Base-by-base conservation (phyloP, 768 basidiomycete species). In the Lyophyllum semitale region DNA sequence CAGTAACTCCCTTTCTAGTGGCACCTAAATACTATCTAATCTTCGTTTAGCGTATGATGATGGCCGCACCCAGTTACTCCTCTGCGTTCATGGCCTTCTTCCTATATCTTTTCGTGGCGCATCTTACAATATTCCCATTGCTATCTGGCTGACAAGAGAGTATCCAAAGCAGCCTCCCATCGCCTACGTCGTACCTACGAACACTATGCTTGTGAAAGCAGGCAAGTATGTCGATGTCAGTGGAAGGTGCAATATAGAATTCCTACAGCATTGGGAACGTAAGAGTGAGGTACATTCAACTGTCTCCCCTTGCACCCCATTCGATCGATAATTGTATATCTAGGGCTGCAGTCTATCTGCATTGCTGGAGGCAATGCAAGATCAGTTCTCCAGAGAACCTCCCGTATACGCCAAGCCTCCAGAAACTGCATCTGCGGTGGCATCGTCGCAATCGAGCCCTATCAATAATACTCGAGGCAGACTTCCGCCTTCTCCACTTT, bases 81-180 rank as follows among this genome's bases (percentile, higher is more conserved):
- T 98, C 53, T 94, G 93, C 60, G 63, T 96, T 3, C 91, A 97
- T 66, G 97, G 97, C 9, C 83, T 98, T 4, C 77, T 99, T 1
- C 95, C 94, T 4, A 97, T 99, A 62, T 71, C 81, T 0, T 96
- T 85, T 74, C 81, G 89, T 46, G 72, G 77, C 1, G 73, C 84
- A 0, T 78, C 88, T 1, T 99, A 99, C 78, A 93, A 99, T 70
- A 98, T 98, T 63, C 97, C 97, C 3, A 72, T 99, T 63, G 85
- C 90, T 12, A 62, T 96, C 57, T 98, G 95, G 95, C 62, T 98
- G 38, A 80, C 93, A 2, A 80, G 81, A 48, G 91, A 92, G 38
- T 98, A 94, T 65, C 96, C 96, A 3, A 77, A 80, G 40, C 76
- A 77, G 12, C 87, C 95, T 0, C 97, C 97, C 20, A 82, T 98